These are phyloP conservation scores for Beauveria sp. DNA, from an alignment of 2,329 filamentous ascomycete genomes.

Conservation along the genomic window DNA sequence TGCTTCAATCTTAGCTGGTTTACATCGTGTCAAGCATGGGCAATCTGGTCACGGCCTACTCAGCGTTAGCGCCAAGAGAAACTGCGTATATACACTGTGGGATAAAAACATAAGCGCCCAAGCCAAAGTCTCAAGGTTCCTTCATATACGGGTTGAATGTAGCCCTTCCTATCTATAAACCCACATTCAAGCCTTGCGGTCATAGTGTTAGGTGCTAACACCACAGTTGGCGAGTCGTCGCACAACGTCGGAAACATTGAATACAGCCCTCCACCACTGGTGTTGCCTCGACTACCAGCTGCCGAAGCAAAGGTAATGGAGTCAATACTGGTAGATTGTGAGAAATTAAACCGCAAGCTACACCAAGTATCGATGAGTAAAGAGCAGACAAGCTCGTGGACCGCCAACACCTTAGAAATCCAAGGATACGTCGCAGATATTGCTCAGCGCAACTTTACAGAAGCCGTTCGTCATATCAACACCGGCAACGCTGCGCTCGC, in stretches of 20 bases:
- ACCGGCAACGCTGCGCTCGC: background rate
- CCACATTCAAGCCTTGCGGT: too few relatives aligned
- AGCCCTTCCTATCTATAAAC: too few relatives aligned
- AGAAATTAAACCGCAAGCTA: background rate
- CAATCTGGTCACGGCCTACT: too few relatives aligned
- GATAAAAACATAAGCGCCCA: too few relatives aligned
- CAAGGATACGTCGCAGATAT: background rate
- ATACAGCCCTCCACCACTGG: background rate
- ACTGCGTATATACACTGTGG: too few relatives aligned
- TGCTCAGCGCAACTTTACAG: background rate
- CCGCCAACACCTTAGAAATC: background rate
- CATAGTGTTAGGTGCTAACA: too few relatives aligned
- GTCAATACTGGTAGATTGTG: background rate
- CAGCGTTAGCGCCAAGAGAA: too few relatives aligned
- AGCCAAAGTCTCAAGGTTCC: too few relatives aligned
- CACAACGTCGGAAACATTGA: background rate
- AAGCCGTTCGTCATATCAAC: background rate
- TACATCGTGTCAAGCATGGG: too few relatives aligned
- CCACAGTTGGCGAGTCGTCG: background rate
- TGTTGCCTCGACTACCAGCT: background rate
- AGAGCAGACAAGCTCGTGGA: background rate
- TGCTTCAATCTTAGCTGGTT: too few relatives aligned
- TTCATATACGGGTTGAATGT: too few relatives aligned
- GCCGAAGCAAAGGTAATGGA: background rate
- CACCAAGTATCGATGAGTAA: background rate